These are phyloP conservation scores for Backusella westeae DNA, from an alignment of 192 early-diverging fungal genomes.

Conservation along the genomic window DNA sequence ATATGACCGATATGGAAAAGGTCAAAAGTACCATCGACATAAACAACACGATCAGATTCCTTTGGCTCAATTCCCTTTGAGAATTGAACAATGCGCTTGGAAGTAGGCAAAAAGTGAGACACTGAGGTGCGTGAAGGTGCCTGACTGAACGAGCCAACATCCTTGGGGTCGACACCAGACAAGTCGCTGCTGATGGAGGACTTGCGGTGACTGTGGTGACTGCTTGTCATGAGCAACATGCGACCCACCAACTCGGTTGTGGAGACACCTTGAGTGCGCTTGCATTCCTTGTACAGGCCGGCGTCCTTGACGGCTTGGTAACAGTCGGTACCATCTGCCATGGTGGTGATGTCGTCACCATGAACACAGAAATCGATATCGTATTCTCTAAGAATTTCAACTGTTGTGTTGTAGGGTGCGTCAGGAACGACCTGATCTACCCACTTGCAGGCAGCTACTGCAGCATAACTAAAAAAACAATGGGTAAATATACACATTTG, in stretches of 20 bases:
- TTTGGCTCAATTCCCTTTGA: conserved; percentile 78
- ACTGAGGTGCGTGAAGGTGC: conserved; percentile 56
- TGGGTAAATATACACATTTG: neutral
- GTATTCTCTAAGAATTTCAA: conserved; percentile 84
- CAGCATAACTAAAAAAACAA: conserved; percentile 65
- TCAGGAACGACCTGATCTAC: conserved; percentile 89
- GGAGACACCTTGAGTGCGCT: conserved; percentile 94
- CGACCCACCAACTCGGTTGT: conserved; percentile 96
- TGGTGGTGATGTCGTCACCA: conserved; percentile 96
- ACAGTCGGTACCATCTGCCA: conserved; percentile 95
- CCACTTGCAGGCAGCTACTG: conserved; percentile 97
- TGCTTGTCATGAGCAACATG: conserved; percentile 89
- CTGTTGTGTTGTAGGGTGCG: conserved; percentile 89
- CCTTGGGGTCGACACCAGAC: conserved; percentile 54
- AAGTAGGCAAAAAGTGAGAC: conserved; percentile 88
- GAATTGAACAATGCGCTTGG: conserved; percentile 87
- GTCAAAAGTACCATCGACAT: conserved; percentile 96
- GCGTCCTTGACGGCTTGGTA: conserved; percentile 96
- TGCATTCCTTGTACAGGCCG: conserved; percentile 92
- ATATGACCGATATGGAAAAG: conserved; percentile 92
- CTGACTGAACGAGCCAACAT: conserved; percentile 57
- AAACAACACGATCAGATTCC: conserved; percentile 78
- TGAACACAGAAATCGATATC: conserved; percentile 95
- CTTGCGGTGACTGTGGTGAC: conserved; percentile 70
- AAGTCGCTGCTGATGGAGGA: conserved; percentile 46